These are phyloP conservation scores for Grosmannia penicillata DNA, from an alignment of 2,329 filamentous ascomycete genomes.

Conservation along the genomic window DNA sequence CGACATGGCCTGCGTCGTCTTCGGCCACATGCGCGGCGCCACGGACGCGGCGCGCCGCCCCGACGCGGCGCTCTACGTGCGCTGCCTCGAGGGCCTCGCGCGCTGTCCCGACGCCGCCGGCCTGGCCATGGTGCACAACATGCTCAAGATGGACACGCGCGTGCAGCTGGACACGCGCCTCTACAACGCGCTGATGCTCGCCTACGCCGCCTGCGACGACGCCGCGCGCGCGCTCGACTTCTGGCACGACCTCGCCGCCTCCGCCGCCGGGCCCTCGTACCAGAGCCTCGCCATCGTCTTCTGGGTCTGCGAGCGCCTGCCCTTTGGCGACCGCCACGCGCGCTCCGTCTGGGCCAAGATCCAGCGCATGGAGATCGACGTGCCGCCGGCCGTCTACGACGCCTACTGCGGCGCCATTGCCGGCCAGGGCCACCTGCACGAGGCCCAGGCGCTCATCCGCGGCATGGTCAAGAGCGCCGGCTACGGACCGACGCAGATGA, in stretches of 20 bases:
- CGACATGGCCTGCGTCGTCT: slow-evolving; percentile 76
- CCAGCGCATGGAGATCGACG: slow-evolving; percentile 59
- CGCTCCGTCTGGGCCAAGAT: slow-evolving; percentile 59
- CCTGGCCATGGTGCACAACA: slow-evolving; percentile 70
- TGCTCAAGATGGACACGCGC: slow-evolving; percentile 82
- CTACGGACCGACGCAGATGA: slow-evolving; percentile 49
- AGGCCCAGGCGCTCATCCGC: slow-evolving; percentile 50
- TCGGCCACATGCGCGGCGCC: slow-evolving; percentile 86
- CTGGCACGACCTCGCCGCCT: slow-evolving; percentile 73
- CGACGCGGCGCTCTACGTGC: neutral
- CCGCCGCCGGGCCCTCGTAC: slow-evolving; percentile 74
- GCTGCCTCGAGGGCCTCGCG: neutral
- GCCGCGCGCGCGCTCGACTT: slow-evolving; percentile 56
- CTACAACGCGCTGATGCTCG: slow-evolving; percentile 76
- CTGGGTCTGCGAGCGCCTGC: slow-evolving; percentile 53
- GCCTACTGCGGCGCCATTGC: slow-evolving; percentile 67
- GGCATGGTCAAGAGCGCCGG: slow-evolving; percentile 53
- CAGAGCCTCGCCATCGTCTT: slow-evolving; percentile 70
- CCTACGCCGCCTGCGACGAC: slow-evolving; percentile 57
- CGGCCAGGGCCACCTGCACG: slow-evolving; percentile 54
- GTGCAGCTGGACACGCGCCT: slow-evolving; percentile 63
- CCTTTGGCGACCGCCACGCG: slow-evolving; percentile 42
- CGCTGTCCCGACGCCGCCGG: slow-evolving; percentile 28
- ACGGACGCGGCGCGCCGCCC: slow-evolving; percentile 28
- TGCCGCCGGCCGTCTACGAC: slow-evolving; percentile 58